phyloP scores from a whole-genome alignment of 441 rosid genomes.

The Populus hybrid region DNA sequence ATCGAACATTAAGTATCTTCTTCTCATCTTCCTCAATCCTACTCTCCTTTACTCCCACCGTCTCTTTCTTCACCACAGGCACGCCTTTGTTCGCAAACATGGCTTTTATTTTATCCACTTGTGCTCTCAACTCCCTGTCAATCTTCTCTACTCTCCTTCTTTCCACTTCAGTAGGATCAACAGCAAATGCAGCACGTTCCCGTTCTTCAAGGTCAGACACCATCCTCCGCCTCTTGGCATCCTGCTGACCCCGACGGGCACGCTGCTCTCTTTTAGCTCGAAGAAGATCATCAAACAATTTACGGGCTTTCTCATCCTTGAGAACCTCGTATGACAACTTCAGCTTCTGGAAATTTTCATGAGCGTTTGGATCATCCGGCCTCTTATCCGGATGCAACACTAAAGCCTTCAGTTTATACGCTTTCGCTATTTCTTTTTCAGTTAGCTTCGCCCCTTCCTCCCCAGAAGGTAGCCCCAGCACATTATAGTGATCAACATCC shows the following conservation, averaged over 20 bases:
- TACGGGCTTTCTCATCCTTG: constrained; percentile 71
- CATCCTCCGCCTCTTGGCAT: constrained; percentile 70
- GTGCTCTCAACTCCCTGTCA: constrained; percentile 64
- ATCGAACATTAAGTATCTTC: constrained; percentile 71
- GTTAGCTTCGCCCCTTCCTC: constrained; percentile 75
- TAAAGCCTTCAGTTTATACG: constrained; percentile 68
- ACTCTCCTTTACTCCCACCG: constrained; percentile 28
- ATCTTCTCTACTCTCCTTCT: constrained; percentile 65
- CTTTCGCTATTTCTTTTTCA: constrained; percentile 73
- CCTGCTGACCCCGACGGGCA: constrained; percentile 49
- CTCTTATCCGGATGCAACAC: constrained; percentile 86
- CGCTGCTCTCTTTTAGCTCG: constrained; percentile 61
- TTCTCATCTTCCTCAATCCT: constrained; percentile 43
- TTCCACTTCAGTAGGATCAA: constrained; percentile 40
- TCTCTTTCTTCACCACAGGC: constrained; percentile 24
- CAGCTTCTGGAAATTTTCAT: constrained; percentile 68
- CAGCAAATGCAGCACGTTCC: constrained; percentile 64
- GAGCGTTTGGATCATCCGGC: constrained; percentile 83
- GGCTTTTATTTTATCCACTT: constrained; percentile 67
- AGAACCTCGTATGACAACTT: constrained; percentile 78
- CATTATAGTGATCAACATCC: constrained; percentile 66
- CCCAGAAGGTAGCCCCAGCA: constrained; percentile 78
- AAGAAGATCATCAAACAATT: constrained; percentile 76
- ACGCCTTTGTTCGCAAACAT: constrained; percentile 45
- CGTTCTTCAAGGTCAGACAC: constrained; percentile 78